Conservation (phyloP, 441 rosid species). For the Aquilaria agallochum region DNA sequence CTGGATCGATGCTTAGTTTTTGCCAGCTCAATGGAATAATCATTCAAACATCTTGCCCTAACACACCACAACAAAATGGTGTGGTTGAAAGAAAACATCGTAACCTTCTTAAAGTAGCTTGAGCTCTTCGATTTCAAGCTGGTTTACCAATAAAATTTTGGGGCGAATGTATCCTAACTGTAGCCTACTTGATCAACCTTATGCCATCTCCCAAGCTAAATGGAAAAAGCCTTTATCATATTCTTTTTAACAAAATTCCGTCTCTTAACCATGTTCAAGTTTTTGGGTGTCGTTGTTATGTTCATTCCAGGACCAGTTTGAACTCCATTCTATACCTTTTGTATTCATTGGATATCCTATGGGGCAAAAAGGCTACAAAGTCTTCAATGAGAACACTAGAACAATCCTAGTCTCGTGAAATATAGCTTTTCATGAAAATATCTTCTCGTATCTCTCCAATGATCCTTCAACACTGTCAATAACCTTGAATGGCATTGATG, state of each 20-base stretch:
- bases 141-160: neutral
- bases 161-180: too few relatives aligned
- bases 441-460: neutral
- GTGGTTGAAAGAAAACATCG: too few relatives aligned
- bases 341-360: neutral
- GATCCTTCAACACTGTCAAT: neutral
- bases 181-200: too few relatives aligned
- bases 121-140: slow-evolving; percentile 1
- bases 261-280: too few relatives aligned
- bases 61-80: slow-evolving; percentile 3
- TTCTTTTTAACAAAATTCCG: too few relatives aligned
- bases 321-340: neutral
- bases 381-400: neutral
- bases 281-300: too few relatives aligned
- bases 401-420: neutral
- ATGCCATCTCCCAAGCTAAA: too few relatives aligned
- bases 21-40: too few relatives aligned
- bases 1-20: neutral
- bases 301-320: neutral
- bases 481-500: too few relatives aligned
- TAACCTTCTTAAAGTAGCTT: neutral
- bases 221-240: too few relatives aligned
- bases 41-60: neutral
- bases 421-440: neutral
- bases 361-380: neutral